A percentile compares a stretch with the other conserved stretches of the same genome.
These are phyloP conservation scores for Rhizomucor miehei DNA, from an alignment of 371 early-diverging fungal genomes.

Conservation along the genomic window DNA sequence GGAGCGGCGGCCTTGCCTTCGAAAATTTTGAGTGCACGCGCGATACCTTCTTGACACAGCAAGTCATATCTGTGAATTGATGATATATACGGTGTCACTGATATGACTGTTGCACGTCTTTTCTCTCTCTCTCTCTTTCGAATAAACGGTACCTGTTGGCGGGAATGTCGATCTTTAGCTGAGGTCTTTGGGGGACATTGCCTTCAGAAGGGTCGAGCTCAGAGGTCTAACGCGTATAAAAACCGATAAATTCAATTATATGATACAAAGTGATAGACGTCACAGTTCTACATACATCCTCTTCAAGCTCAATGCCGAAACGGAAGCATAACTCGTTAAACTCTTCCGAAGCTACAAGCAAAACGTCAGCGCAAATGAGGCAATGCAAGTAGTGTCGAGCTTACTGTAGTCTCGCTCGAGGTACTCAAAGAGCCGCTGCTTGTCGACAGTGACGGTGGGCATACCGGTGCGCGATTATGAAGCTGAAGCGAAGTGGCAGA, in stretches of 20 bases:
- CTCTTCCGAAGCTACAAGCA: conserved; percentile 68
- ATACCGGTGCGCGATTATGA: conserved; percentile 38
- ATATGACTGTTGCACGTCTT: not conserved
- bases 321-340: conserved; percentile 99
- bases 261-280: conserved; percentile 3
- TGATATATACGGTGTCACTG: not conserved
- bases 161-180: conserved; percentile 98
- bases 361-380: conserved; percentile 5
- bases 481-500: not conserved
- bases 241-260: conserved; percentile 13
- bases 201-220: conserved; percentile 76
- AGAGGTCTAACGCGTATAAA: conserved; percentile 62
- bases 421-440: conserved; percentile 79
- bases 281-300: conserved; percentile 65
- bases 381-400: conserved; percentile 6
- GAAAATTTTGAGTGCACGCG: conserved; percentile 84
- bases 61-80: conserved; percentile 79
- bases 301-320: conserved; percentile 99
- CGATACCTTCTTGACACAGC: conserved; percentile 93
- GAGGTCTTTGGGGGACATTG: conserved; percentile 70
- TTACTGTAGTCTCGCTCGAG: conserved; percentile 82
- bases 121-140: not conserved
- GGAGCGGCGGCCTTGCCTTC: conserved; percentile 68
- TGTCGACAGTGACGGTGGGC: conserved; percentile 95
- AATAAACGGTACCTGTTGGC: conserved; percentile 87